A percentile compares a stretch with the other conserved stretches of the same genome.
Conservation (phyloP, 768 basidiomycete genomes). For the Russula abietina region DNA sequence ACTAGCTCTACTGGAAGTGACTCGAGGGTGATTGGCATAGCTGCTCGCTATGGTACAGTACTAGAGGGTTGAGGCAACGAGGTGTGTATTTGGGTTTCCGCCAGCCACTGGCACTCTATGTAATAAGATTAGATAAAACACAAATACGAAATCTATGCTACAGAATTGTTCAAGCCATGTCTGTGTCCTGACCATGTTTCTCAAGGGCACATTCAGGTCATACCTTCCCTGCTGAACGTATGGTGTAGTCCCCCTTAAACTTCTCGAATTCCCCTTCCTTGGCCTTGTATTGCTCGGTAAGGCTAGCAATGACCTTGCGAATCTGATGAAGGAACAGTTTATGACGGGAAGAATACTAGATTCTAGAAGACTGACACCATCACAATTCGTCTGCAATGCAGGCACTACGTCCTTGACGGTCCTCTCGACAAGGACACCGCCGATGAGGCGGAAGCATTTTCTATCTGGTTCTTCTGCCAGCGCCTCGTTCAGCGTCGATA, state of each 20-base stretch:
- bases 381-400: conserved; percentile 78
- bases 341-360: conserved; percentile 18
- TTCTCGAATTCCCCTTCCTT: conserved; percentile 80
- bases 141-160: background rate
- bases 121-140: conserved; percentile 18
- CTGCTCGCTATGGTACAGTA: background rate
- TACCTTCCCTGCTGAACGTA: conserved; percentile 43
- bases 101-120: background rate
- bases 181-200: background rate
- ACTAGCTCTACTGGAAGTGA: conserved; percentile 72
- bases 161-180: background rate
- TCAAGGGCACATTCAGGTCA: background rate
- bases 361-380: conserved; percentile 55
- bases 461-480: conserved; percentile 79
- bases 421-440: conserved; percentile 91
- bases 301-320: conserved; percentile 65
- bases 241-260: conserved; percentile 73
- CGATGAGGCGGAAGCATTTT: conserved; percentile 94
- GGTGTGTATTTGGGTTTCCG: background rate
- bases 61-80: too few relatives aligned
- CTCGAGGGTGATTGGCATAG: conserved; percentile 22
- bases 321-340: conserved; percentile 48
- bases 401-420: conserved; percentile 95
- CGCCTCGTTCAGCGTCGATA: conserved; percentile 79
- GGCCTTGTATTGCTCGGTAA: conserved; percentile 82